A percentile compares a stretch with the other conserved stretches of the same genome.
These are phyloP conservation scores for Penicillium sp. DNA, from an alignment of 2,329 filamentous ascomycete genomes.

Conservation along the genomic window DNA sequence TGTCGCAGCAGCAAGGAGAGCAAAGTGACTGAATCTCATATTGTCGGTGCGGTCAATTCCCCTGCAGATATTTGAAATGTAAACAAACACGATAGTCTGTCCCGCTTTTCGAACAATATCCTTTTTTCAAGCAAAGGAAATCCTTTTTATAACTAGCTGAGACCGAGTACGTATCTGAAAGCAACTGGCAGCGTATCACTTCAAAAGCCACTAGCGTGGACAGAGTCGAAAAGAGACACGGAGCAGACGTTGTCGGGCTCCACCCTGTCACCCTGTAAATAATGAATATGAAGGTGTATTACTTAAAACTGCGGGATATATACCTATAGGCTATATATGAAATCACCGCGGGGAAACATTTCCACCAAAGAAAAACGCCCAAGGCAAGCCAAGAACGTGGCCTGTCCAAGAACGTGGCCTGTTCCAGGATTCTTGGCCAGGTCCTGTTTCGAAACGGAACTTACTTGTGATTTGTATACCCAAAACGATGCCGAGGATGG, in stretches of 20 bases:
- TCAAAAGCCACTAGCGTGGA: not conserved
- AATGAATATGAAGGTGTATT: not conserved
- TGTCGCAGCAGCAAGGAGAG: slow-evolving; percentile 26
- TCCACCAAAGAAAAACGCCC: not conserved
- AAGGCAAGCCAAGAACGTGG: not conserved
- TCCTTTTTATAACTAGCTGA: not conserved
- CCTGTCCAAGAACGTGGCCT: not conserved
- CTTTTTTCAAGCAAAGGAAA: too few relatives aligned
- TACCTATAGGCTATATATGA: not conserved
- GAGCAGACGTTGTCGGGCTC: slow-evolving; percentile 1
- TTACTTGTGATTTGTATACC: not conserved
- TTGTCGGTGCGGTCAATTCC: not conserved
- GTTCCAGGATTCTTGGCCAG: not conserved
- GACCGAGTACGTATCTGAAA: too few relatives aligned
- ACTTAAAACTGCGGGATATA: slow-evolving; percentile 1
- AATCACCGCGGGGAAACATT: not conserved
- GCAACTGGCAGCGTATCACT: too few relatives aligned
- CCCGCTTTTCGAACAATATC: not conserved
- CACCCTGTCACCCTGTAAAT: not conserved
- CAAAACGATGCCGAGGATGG: not conserved
- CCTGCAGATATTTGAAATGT: not conserved
- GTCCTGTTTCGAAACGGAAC: not conserved
- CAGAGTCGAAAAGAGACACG: slow-evolving; percentile 18
- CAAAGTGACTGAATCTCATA: slow-evolving; percentile 25
- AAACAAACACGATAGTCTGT: not conserved